Evolutionary conservation across 805 yeast genomes (phyloP), one percentile per base, ranked within the genome.

Genomic region (Kazachstania kunashirensis): DNA sequence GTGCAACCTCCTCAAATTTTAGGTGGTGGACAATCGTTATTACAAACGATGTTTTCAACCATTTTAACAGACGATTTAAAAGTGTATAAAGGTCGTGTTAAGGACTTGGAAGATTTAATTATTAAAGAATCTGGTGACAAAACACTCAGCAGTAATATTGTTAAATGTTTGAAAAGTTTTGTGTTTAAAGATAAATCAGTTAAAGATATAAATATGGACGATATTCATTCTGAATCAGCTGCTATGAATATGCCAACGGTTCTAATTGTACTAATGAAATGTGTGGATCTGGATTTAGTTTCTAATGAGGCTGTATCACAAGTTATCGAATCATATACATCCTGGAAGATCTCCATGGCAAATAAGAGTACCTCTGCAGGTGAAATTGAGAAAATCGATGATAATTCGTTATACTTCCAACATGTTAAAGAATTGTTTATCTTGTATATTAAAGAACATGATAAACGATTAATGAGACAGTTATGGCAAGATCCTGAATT

Each of bases 401-500:
- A 33, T 14, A 42, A 40, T n/a, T 69, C 71, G 3, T 64, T 65
- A 15, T 49, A 71, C 28, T 81, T 71, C 48, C 61, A 75, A 6
- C 67, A 69, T 42, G 52, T 82, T 11, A 75, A 73, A 41, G 77
- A 79, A 38, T 67, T 80, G 37, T 73, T 81, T 59, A 77, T 72
- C 41, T 59, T 81, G 13, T 70, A 70, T 44, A 63, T 83, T 1
- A 70, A 92, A 24, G 78, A 74, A 39, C 72, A 75, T 25, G 98
- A 89, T 52, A 86, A 84, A 53, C 74, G 76, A 38, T 62, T 80
- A 29, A 59, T 88, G 65, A 77, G 77, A 48, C 78, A 79, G 50
- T 54, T 88, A 29, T 84, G 95, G 94, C 76, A 75, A 31, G 95
- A 88, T 48, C 85, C 89, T 0, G 84, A 82, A 45, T 63, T 94